Percentiles rank a stretch among this genome's conserved stretches.
Conservation (phyloP, 345 rosid genomes). For the Dovyalis caffra region DNA sequence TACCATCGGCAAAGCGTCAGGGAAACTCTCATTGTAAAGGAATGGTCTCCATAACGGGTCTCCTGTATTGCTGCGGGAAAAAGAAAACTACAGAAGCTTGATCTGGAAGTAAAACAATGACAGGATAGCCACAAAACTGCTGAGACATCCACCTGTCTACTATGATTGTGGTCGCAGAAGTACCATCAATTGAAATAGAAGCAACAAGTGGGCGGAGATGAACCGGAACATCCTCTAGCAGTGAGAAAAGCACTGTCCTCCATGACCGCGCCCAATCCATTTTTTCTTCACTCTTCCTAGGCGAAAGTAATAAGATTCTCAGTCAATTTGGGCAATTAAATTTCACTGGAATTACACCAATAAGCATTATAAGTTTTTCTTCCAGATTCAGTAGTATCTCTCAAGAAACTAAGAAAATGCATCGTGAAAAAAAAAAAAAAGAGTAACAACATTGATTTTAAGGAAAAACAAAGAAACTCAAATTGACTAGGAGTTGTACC, state of each 20-base stretch:
- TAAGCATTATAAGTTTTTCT: background rate
- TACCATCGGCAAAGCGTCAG: constrained; percentile 65
- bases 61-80: constrained; percentile 54
- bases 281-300: constrained; percentile 73
- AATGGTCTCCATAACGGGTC: constrained; percentile 67
- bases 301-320: constrained; percentile 44
- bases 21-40: constrained; percentile 79
- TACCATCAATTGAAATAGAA: constrained; percentile 83
- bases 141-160: constrained; percentile 53
- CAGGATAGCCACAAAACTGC: background rate
- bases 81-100: constrained; percentile 7
- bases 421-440: background rate
- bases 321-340: constrained; percentile 8
- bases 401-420: background rate
- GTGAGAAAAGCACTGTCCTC: constrained; percentile 60
- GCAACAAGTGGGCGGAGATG: constrained; percentile 52
- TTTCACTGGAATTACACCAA: background rate
- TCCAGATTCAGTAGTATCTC: background rate
- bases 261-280: constrained; percentile 78
- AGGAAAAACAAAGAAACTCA: background rate
- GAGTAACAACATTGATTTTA: background rate
- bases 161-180: constrained; percentile 87
- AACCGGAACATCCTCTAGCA: constrained; percentile 71
- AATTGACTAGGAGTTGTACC: background rate
- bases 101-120: background rate